phyloP scores from a whole-genome alignment of 495 filamentous ascomycete genomes.

The Letharia columbiana region DNA sequence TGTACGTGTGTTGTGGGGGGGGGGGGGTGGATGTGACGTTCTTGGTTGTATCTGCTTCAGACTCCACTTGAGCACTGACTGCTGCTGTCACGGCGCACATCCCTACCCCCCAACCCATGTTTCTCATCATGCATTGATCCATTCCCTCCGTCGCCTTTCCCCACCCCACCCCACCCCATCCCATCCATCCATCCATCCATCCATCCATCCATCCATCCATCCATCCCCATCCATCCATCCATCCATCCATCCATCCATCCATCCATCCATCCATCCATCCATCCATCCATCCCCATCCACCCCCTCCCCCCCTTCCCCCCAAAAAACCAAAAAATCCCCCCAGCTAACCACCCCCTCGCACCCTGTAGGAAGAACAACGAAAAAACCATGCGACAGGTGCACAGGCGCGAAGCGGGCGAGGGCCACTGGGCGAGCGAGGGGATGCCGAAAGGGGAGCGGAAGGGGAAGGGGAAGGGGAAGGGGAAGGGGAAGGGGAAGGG shows the following conservation, averaged over 20 bases:
- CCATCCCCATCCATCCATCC: too few relatives aligned
- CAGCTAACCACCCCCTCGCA: not conserved
- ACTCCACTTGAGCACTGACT: too few relatives aligned
- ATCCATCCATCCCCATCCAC: too few relatives aligned
- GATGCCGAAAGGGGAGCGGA: not conserved
- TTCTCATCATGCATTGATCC: too few relatives aligned
- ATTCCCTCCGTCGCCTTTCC: too few relatives aligned
- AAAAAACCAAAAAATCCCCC: not conserved
- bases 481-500: not conserved
- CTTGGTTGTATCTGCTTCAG: not conserved
- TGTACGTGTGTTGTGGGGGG: not conserved
- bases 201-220: too few relatives aligned
- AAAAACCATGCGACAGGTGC: not conserved
- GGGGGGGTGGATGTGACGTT: too few relatives aligned
- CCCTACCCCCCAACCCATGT: too few relatives aligned
- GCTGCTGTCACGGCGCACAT: too few relatives aligned
- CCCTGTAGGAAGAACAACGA: not conserved
- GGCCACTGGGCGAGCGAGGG: slow-evolving; percentile 1
- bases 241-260: too few relatives aligned
- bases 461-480: not conserved
- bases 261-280: too few relatives aligned
- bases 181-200: too few relatives aligned
- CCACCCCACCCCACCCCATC: not conserved
- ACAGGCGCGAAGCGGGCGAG: not conserved
- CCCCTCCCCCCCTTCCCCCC: not conserved